phyloP scores from a whole-genome alignment of 2,329 filamentous ascomycete species.

The Tolypocladium endophyticum region DNA sequence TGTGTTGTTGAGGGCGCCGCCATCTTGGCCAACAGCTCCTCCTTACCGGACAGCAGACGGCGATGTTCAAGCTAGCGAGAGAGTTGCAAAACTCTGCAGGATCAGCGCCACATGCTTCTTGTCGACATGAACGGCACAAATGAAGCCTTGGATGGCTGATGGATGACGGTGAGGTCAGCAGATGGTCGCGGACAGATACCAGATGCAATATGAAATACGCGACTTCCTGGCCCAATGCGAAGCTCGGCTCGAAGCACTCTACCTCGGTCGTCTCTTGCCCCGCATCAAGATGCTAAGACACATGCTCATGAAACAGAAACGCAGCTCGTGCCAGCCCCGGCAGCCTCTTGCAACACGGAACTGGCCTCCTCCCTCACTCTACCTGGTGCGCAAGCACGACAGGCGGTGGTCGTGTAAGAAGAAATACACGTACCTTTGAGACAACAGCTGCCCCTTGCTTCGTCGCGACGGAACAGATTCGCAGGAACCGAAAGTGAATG shows the following conservation, averaged over 20 bases:
- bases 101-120: background rate
- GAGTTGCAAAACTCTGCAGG: background rate
- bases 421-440: background rate
- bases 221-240: background rate
- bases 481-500: background rate
- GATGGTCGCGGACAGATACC: background rate
- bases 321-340: background rate
- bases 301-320: background rate
- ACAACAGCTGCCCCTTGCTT: background rate
- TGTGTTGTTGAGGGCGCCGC: background rate
- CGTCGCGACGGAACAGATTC: background rate
- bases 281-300: background rate
- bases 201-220: background rate
- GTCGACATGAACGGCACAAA: background rate
- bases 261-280: background rate
- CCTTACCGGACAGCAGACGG: background rate
- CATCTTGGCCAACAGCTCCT: background rate
- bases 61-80: background rate
- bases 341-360: background rate
- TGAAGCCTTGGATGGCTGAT: background rate
- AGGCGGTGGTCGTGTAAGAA: background rate
- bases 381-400: background rate
- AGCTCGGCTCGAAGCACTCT: background rate
- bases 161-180: background rate
- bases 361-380: background rate